A percentile compares a stretch with the other conserved stretches of the same genome.
Conservation (phyloP, 257 asterid genomes). For the Nicotiana tomentosiformis region DNA sequence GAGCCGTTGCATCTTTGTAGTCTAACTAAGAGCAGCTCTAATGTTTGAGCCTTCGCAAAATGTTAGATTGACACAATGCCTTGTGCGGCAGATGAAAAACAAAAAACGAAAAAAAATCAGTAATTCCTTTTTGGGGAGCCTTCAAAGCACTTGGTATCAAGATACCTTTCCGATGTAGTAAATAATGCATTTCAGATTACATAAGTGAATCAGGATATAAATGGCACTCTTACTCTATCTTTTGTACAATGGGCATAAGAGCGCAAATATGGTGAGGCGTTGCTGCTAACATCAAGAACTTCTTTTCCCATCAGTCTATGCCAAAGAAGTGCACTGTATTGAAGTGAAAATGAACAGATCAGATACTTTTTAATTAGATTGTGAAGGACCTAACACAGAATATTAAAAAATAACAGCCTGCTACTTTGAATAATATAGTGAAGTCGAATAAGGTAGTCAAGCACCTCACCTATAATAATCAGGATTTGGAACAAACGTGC, state of each 20-base stretch:
- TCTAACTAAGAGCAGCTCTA: neutral
- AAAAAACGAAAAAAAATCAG: neutral
- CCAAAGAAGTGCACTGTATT: conserved; percentile 80
- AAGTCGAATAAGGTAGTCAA: neutral
- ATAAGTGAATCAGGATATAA: neutral
- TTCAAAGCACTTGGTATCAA: neutral
- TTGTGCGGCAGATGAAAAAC: neutral
- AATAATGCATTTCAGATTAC: neutral
- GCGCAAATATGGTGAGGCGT: conserved; percentile 54
- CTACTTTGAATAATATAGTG: neutral
- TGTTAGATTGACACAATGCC: neutral
- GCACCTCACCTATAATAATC: conserved; percentile 78
- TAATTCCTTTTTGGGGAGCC: neutral
- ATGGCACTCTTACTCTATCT: conserved; percentile 54
- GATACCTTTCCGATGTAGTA: neutral
- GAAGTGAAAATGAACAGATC: conserved; percentile 3
- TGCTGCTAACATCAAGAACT: conserved; percentile 50
- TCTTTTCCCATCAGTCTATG: conserved; percentile 88
- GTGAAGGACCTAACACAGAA: neutral
- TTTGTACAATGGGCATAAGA: conserved; percentile 82
- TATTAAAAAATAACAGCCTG: neutral
- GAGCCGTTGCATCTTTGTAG: neutral
- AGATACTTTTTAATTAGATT: neutral
- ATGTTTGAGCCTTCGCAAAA: neutral
- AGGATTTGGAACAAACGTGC: conserved; percentile 73